Percentiles rank a stretch among this genome's conserved stretches.
These are phyloP conservation scores for Thalassiosira sp. DNA, from an alignment of 352 stramenopile species.

Conservation along the genomic window DNA sequence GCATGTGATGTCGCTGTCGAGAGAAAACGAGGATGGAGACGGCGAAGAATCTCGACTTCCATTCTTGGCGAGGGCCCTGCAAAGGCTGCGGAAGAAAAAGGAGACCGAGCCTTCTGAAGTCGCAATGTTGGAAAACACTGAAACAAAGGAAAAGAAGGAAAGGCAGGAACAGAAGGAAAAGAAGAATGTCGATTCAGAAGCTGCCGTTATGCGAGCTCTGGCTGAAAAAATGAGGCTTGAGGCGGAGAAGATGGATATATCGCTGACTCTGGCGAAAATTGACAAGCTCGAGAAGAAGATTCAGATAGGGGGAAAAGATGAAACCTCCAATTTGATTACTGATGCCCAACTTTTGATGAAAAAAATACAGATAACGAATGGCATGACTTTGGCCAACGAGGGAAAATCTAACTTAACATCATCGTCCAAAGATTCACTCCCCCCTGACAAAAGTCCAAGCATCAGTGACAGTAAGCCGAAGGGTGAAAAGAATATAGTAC, in stretches of 20 bases:
- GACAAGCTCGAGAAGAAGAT: constrained; percentile 37
- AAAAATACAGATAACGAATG: constrained; percentile 16
- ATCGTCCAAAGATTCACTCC: no score
- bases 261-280: constrained; percentile 48
- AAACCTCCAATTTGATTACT: constrained; percentile 14
- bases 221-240: constrained; percentile 42
- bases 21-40: constrained; percentile 8
- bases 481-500: constrained; percentile 10
- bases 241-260: constrained; percentile 42
- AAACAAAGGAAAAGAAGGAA: no score
- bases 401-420: no score
- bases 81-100: constrained; percentile 30
- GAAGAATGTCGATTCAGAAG: constrained; percentile 29
- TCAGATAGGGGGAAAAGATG: constrained; percentile 1
- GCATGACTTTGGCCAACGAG: background rate
- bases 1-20: background rate
- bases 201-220: constrained; percentile 24
- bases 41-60: constrained; percentile 19
- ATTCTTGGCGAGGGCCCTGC: constrained; percentile 30
- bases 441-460: constrained; percentile 13
- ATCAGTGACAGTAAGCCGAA: constrained; percentile 2
- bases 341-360: constrained; percentile 19
- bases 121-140: background rate
- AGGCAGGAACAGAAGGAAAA: no score
- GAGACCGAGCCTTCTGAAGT: background rate